phyloP scores from a whole-genome alignment of 768 basidiomycete genomes.

The Tephrocybe sp. region DNA sequence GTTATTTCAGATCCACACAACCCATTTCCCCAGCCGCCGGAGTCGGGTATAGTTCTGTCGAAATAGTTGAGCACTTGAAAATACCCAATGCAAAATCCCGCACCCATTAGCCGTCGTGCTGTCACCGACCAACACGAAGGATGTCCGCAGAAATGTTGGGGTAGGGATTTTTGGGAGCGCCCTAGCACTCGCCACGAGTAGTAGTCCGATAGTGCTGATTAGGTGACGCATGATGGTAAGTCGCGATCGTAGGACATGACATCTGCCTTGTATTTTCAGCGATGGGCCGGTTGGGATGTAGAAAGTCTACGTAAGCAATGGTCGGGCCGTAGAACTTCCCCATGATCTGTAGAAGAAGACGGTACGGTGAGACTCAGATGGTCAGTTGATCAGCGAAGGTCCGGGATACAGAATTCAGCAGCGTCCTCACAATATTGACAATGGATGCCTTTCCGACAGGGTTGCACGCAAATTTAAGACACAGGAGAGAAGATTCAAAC shows the following conservation, averaged over 20 bases:
- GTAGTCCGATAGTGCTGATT: background rate
- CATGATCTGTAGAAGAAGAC: too few species aligned
- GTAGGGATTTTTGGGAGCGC: background rate
- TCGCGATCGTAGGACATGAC: background rate
- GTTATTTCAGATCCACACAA: conserved; percentile 35
- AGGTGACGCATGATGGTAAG: conserved; percentile 5
- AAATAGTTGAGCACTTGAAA: background rate
- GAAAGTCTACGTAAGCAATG: too few species aligned
- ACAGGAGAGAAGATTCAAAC: too few species aligned
- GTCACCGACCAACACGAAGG: conserved; percentile 41
- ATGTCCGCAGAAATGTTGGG: conserved; percentile 19
- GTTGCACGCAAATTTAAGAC: too few species aligned
- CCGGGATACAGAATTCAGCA: too few species aligned
- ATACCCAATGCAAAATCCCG: background rate
- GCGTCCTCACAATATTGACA: too few species aligned
- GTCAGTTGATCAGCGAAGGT: too few species aligned
- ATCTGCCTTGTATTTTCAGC: background rate
- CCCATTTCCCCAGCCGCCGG: conserved; percentile 43
- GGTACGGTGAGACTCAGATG: too few species aligned
- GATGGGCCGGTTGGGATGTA: too few species aligned
- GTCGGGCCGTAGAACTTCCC: too few species aligned
- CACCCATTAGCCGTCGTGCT: conserved; percentile 41
- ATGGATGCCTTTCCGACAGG: too few species aligned
- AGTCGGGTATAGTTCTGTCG: conserved; percentile 31
- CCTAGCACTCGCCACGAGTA: background rate